Conservation (phyloP, 208 protist species). For the Leptomonas pyrrhocoris region DNA sequence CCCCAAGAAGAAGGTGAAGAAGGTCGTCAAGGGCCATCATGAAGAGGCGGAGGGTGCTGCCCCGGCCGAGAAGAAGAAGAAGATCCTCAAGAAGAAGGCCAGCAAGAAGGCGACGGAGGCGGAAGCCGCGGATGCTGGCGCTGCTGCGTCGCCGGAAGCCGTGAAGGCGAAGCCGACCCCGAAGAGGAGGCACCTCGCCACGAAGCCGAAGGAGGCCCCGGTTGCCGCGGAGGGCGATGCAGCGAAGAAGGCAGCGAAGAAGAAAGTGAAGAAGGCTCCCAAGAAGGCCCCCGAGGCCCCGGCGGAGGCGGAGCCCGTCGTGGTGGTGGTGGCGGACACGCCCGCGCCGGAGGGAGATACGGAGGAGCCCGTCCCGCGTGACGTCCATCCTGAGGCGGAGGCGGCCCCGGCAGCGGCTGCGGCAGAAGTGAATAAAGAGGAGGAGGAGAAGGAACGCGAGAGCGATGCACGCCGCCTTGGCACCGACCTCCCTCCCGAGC, state of each 20-base stretch:
- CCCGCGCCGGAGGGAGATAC: background rate
- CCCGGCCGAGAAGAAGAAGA: constrained; percentile 9
- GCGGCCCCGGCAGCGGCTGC: background rate
- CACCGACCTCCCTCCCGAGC: background rate
- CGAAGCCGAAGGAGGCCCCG: background rate
- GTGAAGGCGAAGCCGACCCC: background rate
- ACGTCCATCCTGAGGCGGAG: background rate
- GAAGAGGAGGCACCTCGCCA: background rate
- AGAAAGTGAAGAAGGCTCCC: background rate
- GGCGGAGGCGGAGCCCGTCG: background rate
- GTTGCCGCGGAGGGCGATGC: background rate
- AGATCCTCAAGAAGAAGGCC: constrained; percentile 5
- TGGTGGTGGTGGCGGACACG: background rate
- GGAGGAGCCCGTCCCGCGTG: constrained; percentile 1
- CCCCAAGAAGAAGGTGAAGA: background rate
- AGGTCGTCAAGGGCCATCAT: background rate
- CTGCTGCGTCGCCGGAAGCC: background rate
- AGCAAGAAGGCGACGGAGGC: background rate
- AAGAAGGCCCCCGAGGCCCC: constrained; percentile 1
- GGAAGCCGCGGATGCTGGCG: background rate
- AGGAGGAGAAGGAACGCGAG: background rate
- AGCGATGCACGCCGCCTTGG: background rate
- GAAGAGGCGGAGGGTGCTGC: background rate
- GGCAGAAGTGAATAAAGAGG: background rate
- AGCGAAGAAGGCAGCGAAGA: background rate